phyloP scores from a whole-genome alignment of 768 basidiomycete species.

The Lactarius deliciosus region DNA sequence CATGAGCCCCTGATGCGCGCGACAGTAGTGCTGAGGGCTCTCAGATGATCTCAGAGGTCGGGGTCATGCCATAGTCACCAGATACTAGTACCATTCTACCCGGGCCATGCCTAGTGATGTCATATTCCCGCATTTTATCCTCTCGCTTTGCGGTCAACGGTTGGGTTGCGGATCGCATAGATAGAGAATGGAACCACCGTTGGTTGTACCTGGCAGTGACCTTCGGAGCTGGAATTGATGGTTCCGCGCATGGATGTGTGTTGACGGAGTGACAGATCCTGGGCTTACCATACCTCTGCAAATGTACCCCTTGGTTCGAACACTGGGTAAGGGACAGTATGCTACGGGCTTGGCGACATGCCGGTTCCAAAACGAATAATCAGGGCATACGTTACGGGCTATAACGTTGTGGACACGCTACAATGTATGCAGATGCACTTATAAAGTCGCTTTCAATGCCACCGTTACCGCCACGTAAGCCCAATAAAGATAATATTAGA shows the following conservation, averaged over 20 bases:
- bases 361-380: conserved; percentile 2
- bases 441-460: background rate
- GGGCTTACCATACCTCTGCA: too few relatives aligned
- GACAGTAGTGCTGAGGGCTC: background rate
- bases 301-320: too few relatives aligned
- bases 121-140: background rate
- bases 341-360: background rate
- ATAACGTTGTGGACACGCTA: background rate
- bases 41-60: background rate
- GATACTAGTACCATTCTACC: background rate
- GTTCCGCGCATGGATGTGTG: background rate
- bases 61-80: background rate
- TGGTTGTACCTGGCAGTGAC: background rate
- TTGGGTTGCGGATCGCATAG: background rate
- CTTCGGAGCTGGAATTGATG: background rate
- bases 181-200: background rate
- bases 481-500: conserved; percentile 1
- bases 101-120: background rate
- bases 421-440: background rate
- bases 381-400: background rate
- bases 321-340: too few relatives aligned
- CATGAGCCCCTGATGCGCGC: background rate
- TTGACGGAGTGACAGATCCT: background rate
- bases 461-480: background rate
- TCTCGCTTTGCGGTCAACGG: background rate